Evolutionary conservation across 2,329 filamentous ascomycete genomes (phyloP), one percentile per base, ranked within the genome.

Genomic region (Apiospora phragmitis): DNA sequence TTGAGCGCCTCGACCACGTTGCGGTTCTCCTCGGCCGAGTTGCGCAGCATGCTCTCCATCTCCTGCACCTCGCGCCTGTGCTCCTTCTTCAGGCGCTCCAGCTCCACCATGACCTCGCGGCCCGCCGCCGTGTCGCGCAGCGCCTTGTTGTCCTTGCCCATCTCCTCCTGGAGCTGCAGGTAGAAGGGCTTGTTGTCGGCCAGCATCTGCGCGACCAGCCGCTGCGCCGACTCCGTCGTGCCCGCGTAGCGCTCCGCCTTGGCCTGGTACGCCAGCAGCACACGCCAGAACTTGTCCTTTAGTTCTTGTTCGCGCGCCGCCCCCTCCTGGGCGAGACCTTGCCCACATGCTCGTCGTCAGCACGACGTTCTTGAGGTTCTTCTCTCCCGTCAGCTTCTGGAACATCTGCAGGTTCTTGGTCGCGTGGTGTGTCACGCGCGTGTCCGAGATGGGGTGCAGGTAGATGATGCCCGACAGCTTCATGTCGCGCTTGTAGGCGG

Each of bases 101-200:
- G 77, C 74, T 90, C 88, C 42, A 87, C 85, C 71, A 88, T 87
- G 0, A 87, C 88, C 69, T 88, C 87, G 16, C 88, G 88, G 1
- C 84, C 84, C 47, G 83, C 82, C 35, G 78, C 77, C 35, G 78
- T 80, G 68, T 80, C 78, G 68, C 83, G 82, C 26, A 90, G 85
- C 68, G 85, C 86, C 76, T 85, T 87, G 49, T 87, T 79, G 67
- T 91, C 86, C 75, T 87, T 87, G 73, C 86, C 88, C 73, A 93
- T 80, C 77, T 93, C 91, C 65, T 90, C 86, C 74, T 93, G 92
- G 79, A 93, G 91, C 41, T 88, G 85, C 67, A 89, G 85, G 78
- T 92, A 93, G 68, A 92, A 83, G 11, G 89, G 89, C 75, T 91
- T 89, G 70, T 92, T 92, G 78, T 91, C 90, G 69, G 75, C 71